Conservation (phyloP, 2,329 filamentous ascomycete species). For the Bretziella fagacearum region DNA sequence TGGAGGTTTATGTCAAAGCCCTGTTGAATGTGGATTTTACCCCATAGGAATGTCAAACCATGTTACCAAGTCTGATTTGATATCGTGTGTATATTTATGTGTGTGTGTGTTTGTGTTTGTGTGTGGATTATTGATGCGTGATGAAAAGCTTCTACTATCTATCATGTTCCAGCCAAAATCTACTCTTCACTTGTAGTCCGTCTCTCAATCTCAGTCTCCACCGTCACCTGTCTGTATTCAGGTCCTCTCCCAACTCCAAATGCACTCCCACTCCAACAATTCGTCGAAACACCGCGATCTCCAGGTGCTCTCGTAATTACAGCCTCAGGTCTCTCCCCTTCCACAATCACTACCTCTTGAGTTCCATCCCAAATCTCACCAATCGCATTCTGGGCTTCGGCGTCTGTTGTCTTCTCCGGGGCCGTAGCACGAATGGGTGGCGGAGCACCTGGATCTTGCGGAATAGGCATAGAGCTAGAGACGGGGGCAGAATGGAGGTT, state of each 20-base stretch:
- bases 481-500: not conserved
- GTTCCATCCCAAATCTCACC: not conserved
- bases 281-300: not conserved
- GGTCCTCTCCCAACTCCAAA: not conserved
- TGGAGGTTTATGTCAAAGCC: too few relatives aligned
- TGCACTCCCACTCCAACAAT: conserved; percentile 1
- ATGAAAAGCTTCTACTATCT: too few relatives aligned
- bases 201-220: not conserved
- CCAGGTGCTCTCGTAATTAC: not conserved
- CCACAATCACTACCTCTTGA: not conserved
- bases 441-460: not conserved
- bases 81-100: too few relatives aligned
- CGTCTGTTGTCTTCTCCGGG: not conserved
- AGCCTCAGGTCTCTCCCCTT: not conserved
- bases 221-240: not conserved
- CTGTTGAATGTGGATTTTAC: too few relatives aligned
- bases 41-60: too few relatives aligned
- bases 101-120: too few relatives aligned
- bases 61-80: too few relatives aligned
- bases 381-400: not conserved
- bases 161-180: too few relatives aligned
- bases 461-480: not conserved
- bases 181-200: not conserved
- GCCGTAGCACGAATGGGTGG: too few relatives aligned
- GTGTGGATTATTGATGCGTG: too few relatives aligned